These are phyloP conservation scores for Zarea fungicola DNA, from an alignment of 2,329 filamentous ascomycete genomes.

Conservation along the genomic window DNA sequence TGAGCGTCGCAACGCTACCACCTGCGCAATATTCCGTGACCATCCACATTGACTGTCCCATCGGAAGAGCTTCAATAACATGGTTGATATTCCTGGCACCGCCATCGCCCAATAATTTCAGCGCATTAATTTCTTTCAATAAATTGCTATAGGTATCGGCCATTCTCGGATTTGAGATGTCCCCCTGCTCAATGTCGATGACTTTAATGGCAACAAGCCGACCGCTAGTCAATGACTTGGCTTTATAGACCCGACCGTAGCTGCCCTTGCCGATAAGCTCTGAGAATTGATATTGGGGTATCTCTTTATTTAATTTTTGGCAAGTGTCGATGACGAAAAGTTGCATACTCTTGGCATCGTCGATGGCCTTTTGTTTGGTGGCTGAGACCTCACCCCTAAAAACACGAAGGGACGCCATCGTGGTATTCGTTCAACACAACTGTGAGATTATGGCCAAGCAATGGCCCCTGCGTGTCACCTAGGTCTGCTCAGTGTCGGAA, in stretches of 20 bases:
- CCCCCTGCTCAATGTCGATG: conserved; percentile 68
- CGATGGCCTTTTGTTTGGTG: conserved; percentile 34
- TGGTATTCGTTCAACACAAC: too few relatives aligned
- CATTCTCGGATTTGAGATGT: conserved; percentile 49
- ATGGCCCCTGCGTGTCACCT: too few relatives aligned
- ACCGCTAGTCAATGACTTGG: conserved; percentile 26
- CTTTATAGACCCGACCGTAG: conserved; percentile 63
- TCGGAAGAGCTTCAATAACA: conserved; percentile 58
- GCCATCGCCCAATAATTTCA: conserved; percentile 55
- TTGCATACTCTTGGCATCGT: conserved; percentile 63
- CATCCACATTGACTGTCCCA: conserved; percentile 63
- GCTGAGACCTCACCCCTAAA: too few relatives aligned
- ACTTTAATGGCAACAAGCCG: conserved; percentile 65
- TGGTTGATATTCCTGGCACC: conserved; percentile 61
- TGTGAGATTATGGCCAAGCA: too few relatives aligned
- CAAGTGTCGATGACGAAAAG: conserved; percentile 52
- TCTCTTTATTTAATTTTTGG: conserved; percentile 46
- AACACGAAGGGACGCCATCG: too few relatives aligned
- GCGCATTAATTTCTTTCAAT: conserved; percentile 45
- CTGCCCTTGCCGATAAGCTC: conserved; percentile 64
- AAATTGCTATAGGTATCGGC: conserved; percentile 48
- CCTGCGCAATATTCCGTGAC: conserved; percentile 64
- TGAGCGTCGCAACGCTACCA: conserved; percentile 57
- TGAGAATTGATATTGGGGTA: conserved; percentile 54
- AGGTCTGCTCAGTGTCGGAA: too few relatives aligned